Percentiles rank a stretch among this genome's conserved stretches.
phyloP scores from a whole-genome alignment of 2,329 filamentous ascomycete species.

The Aaosphaeria arxii region DNA sequence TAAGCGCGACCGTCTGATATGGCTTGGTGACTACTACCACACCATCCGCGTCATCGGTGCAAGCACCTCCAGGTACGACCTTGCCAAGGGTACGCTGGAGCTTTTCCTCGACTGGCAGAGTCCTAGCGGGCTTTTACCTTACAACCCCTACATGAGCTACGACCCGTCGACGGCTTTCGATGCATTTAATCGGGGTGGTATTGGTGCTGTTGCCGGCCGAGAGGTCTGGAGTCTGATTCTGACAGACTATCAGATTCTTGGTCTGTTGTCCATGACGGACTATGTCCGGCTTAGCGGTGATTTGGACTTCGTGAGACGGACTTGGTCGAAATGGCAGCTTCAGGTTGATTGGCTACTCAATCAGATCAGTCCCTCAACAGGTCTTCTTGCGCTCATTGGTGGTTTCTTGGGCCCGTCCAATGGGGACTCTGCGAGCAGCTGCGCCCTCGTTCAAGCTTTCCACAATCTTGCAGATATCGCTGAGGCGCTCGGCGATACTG shows the following conservation, averaged over 20 bases:
- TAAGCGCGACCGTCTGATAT: conserved; percentile 43
- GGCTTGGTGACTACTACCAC: conserved; percentile 45
- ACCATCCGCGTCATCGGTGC: conserved; percentile 36
- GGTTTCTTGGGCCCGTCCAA: too few relatives aligned
- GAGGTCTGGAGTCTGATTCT: background rate
- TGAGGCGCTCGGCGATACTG: too few relatives aligned
- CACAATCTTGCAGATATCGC: too few relatives aligned
- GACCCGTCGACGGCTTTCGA: background rate
- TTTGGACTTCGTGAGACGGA: background rate
- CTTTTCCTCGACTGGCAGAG: conserved; percentile 18
- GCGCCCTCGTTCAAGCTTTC: too few relatives aligned
- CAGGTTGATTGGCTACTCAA: conserved; percentile 18
- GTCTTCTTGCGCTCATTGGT: too few relatives aligned
- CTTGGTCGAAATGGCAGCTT: background rate
- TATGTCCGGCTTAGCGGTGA: background rate
- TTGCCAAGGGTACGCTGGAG: conserved; percentile 33
- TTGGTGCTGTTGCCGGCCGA: too few relatives aligned
- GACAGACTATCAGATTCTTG: background rate
- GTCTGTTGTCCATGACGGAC: background rate
- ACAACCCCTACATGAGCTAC: background rate
- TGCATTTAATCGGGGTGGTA: too few relatives aligned
- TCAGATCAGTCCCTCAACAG: too few relatives aligned
- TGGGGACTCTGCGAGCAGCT: too few relatives aligned
- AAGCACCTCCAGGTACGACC: conserved; percentile 36
- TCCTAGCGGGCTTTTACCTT: conserved; percentile 10